Evolutionary conservation across 2,329 filamentous ascomycete genomes (phyloP).

Genomic region (Endoconidiophora polonica): DNA sequence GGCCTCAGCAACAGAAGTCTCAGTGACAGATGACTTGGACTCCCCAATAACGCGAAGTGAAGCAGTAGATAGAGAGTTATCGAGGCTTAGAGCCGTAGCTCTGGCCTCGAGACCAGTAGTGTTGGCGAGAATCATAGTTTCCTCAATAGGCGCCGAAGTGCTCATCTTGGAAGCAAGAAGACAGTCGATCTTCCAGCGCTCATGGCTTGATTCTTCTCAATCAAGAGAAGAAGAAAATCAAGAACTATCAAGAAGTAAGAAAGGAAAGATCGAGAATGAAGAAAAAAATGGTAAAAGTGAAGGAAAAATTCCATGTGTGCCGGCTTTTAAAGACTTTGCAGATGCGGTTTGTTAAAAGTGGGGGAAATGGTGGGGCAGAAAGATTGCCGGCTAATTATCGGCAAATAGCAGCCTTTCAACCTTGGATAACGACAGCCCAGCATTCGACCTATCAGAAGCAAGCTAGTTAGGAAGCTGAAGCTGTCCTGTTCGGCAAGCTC

Average conservation of each 20-base stretch:
- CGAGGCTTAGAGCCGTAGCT: slow-evolving; percentile 8
- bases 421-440: background rate
- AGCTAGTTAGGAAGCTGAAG: slow-evolving; percentile 1
- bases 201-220: slow-evolving; percentile 8
- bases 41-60: background rate
- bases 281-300: slow-evolving; percentile 5
- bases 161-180: slow-evolving; percentile 11
- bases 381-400: background rate
- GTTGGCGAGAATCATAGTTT: slow-evolving; percentile 1
- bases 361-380: slow-evolving; percentile 2
- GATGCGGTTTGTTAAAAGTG: slow-evolving; percentile 2
- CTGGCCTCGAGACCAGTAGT: slow-evolving; percentile 6
- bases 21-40: background rate
- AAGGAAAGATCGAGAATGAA: slow-evolving; percentile 5
- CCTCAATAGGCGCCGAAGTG: slow-evolving; percentile 10
- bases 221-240: slow-evolving; percentile 3
- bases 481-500: background rate
- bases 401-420: background rate
- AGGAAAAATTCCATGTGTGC: slow-evolving; percentile 9
- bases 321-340: slow-evolving; percentile 7
- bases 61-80: background rate
- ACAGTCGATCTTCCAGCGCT: slow-evolving; percentile 5
- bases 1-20: background rate
- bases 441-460: slow-evolving; percentile 5
- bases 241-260: background rate